A percentile compares a stretch with the other conserved stretches of the same genome.
Evolutionary conservation across 257 asterid genomes (phyloP).

Genomic region (Penstemon eatonii): DNA sequence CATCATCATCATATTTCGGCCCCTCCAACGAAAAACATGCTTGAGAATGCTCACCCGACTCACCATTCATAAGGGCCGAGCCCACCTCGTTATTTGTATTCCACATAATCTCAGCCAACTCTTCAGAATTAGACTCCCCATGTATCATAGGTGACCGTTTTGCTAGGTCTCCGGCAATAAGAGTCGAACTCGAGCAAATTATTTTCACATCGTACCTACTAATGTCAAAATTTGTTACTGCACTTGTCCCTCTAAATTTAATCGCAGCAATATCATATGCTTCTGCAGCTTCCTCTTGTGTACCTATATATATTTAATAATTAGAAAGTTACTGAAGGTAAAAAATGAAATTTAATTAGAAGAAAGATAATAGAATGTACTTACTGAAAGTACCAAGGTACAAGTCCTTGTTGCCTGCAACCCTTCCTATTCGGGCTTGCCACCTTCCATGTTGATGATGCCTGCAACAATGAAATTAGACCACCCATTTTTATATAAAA

Average conservation of each 20-base stretch:
- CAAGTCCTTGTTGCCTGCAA: constrained; percentile 97
- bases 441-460: constrained; percentile 96
- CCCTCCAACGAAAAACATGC: constrained; percentile 36
- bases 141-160: constrained; percentile 63
- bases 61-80: constrained; percentile 32
- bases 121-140: constrained; percentile 38
- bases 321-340: constrained; percentile 14
- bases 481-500: constrained; percentile 40
- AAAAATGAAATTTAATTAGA: constrained; percentile 15
- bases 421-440: constrained; percentile 97
- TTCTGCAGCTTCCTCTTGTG: constrained; percentile 91
- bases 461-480: constrained; percentile 46
- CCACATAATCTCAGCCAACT: constrained; percentile 50
- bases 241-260: constrained; percentile 76
- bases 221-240: constrained; percentile 79
- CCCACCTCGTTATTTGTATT: constrained; percentile 25
- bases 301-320: constrained; percentile 44
- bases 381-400: constrained; percentile 96
- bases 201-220: constrained; percentile 70
- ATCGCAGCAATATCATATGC: constrained; percentile 89
- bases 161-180: constrained; percentile 67
- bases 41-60: constrained; percentile 30
- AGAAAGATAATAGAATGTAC: constrained; percentile 32
- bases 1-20: constrained; percentile 37
- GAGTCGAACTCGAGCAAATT: constrained; percentile 77